Conservation (phyloP, 1,284 basidiomycete species). For the Rhodotorula sp. region DNA sequence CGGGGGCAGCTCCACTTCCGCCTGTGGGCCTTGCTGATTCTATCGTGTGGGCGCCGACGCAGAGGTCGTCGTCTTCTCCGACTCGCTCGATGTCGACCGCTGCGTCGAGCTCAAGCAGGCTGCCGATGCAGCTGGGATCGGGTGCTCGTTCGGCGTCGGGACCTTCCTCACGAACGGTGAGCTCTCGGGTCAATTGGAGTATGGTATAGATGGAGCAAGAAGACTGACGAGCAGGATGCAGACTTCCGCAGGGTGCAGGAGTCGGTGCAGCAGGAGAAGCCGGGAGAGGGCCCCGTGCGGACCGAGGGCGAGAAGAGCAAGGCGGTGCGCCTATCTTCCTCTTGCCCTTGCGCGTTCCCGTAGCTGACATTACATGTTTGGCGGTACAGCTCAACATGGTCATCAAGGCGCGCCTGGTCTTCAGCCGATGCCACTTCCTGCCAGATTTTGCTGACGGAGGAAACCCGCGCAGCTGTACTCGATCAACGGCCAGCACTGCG, state of each 20-base stretch:
- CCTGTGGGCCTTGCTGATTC: background rate
- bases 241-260: conserved; percentile 30
- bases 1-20: too few relatives aligned
- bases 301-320: conserved; percentile 21
- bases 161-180: conserved; percentile 79
- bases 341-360: too few relatives aligned
- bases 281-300: conserved; percentile 21
- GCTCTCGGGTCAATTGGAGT: background rate
- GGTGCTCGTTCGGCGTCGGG: conserved; percentile 83
- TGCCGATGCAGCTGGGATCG: conserved; percentile 71
- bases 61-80: conserved; percentile 77
- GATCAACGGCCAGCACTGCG: conserved; percentile 70
- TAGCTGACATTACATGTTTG: too few relatives aligned
- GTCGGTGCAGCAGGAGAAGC: conserved; percentile 21
- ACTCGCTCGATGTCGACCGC: conserved; percentile 71
- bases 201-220: too few relatives aligned
- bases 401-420: conserved; percentile 14
- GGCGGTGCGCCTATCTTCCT: conserved; percentile 8
- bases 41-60: background rate
- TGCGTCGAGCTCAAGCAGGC: conserved; percentile 69
- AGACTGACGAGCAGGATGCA: background rate
- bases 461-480: conserved; percentile 65
- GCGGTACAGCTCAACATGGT: conserved; percentile 68
- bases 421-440: background rate
- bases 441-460: background rate